A percentile compares a stretch with the other conserved stretches of the same genome.
These are phyloP conservation scores for Mycosphaerella arachidis DNA, from an alignment of 2,329 filamentous ascomycete genomes.

Conservation along the genomic window DNA sequence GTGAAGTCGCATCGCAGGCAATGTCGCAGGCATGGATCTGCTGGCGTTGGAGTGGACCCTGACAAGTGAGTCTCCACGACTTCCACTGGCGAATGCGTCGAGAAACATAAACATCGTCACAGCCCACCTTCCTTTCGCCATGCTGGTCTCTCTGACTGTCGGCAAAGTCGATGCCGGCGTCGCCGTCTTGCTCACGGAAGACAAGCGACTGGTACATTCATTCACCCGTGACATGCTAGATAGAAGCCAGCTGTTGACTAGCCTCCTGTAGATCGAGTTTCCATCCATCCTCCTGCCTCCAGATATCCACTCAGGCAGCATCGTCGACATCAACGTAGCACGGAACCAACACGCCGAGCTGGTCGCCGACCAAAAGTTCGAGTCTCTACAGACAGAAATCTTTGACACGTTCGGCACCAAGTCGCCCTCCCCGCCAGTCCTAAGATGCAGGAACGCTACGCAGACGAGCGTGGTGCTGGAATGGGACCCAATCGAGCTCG, in stretches of 20 bases:
- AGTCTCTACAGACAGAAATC: slow-evolving; percentile 82
- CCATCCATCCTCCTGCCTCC: slow-evolving; percentile 93
- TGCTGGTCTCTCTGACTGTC: slow-evolving; percentile 96
- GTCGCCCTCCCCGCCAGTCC: slow-evolving; percentile 69
- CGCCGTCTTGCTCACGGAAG: slow-evolving; percentile 90
- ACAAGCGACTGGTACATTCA: slow-evolving; percentile 80
- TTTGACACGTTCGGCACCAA: slow-evolving; percentile 77
- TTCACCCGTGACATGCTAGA: background rate
- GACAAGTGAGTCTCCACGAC: background rate
- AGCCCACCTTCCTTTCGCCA: slow-evolving; percentile 40
- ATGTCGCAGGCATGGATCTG: background rate
- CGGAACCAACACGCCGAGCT: slow-evolving; percentile 79
- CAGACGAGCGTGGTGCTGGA: slow-evolving; percentile 98
- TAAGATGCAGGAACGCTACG: slow-evolving; percentile 93
- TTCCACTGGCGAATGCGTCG: background rate
- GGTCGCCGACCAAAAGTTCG: slow-evolving; percentile 70
- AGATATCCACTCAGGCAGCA: slow-evolving; percentile 91
- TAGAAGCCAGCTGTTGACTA: slow-evolving; percentile 11
- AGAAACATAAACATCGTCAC: background rate
- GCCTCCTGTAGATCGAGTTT: slow-evolving; percentile 76
- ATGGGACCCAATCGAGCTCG: slow-evolving; percentile 92
- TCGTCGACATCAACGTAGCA: slow-evolving; percentile 93
- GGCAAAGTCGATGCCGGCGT: slow-evolving; percentile 99
- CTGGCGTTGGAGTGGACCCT: too few species aligned
- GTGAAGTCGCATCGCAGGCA: background rate